These are phyloP conservation scores for Penicillium palitans DNA, from an alignment of 2,329 filamentous ascomycete genomes.

Conservation along the genomic window DNA sequence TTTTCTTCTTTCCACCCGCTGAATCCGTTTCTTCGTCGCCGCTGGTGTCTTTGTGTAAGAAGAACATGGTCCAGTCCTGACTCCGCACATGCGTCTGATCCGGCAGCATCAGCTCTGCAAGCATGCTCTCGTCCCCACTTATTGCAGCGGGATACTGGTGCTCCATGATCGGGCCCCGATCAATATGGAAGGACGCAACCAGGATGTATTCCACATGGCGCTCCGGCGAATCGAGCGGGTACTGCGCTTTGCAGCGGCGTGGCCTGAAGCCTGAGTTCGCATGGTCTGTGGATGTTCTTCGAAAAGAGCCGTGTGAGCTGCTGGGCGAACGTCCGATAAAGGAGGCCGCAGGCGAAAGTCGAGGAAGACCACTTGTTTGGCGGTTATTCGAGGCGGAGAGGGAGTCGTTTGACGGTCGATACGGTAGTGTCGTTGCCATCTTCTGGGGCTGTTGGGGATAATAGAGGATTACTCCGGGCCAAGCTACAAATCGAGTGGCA, in stretches of 20 bases:
- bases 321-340: conserved; percentile 53
- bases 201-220: conserved; percentile 99
- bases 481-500: conserved; percentile 17
- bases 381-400: conserved; percentile 53
- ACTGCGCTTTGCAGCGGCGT: conserved; percentile 69
- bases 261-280: conserved; percentile 51
- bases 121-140: conserved; percentile 95
- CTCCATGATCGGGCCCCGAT: conserved; percentile 95
- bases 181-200: conserved; percentile 95
- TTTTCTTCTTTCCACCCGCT: conserved; percentile 48
- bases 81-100: conserved; percentile 93
- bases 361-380: conserved; percentile 54
- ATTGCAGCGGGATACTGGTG: conserved; percentile 95
- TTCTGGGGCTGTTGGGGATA: conserved; percentile 19
- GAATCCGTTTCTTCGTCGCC: conserved; percentile 74
- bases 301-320: conserved; percentile 43
- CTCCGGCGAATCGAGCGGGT: conserved; percentile 70
- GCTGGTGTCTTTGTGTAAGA: conserved; percentile 91
- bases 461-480: conserved; percentile 20
- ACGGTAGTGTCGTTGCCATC: conserved; percentile 42
- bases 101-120: conserved; percentile 96
- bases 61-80: conserved; percentile 99
- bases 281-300: conserved; percentile 38
- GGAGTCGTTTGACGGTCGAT: conserved; percentile 44
- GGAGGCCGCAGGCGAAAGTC: conserved; percentile 62